These are phyloP conservation scores for Cymbopogon flexuosus DNA, from an alignment of 202 grass and related monocot species.

Conservation along the genomic window DNA sequence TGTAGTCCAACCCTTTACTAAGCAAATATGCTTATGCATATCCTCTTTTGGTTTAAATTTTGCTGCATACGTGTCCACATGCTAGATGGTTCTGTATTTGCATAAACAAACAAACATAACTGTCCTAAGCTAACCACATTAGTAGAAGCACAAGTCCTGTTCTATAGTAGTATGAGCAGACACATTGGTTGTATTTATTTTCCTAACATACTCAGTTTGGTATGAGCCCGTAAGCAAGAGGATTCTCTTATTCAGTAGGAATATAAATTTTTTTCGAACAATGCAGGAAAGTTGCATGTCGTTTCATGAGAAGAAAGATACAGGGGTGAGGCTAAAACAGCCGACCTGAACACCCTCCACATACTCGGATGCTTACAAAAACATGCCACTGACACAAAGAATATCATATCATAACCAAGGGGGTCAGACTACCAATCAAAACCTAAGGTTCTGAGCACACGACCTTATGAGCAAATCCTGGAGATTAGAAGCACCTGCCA, in stretches of 20 bases:
- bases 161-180: conserved; percentile 18
- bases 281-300: not conserved
- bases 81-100: conserved; percentile 16
- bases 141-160: not conserved
- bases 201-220: conserved; percentile 13
- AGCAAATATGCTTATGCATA: conserved; percentile 3
- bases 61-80: not conserved
- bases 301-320: not conserved
- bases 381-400: no score
- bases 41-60: not conserved
- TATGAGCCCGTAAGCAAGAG: not conserved
- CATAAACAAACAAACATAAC: not conserved
- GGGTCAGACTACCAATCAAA: no score
- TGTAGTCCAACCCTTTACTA: not conserved
- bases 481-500: not conserved
- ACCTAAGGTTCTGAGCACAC: not conserved
- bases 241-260: not conserved
- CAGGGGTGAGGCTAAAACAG: no score
- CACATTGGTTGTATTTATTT: not conserved
- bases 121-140: not conserved
- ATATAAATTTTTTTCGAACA: not conserved
- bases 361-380: no score
- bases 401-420: no score
- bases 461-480: not conserved
- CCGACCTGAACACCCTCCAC: no score